These are phyloP conservation scores for Xylaria multiplex DNA, from an alignment of 2,329 filamentous ascomycete species.

Conservation along the genomic window DNA sequence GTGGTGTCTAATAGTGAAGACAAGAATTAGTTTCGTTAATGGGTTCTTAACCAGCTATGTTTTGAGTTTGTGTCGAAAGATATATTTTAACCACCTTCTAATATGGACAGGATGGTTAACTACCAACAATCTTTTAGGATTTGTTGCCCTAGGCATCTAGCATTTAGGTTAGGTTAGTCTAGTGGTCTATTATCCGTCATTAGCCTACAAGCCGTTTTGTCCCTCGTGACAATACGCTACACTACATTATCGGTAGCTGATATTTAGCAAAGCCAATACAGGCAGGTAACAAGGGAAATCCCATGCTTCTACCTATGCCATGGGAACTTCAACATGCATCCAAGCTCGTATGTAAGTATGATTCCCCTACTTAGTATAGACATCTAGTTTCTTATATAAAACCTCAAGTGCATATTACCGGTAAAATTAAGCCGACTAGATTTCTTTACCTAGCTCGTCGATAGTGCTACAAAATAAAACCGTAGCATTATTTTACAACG, in stretches of 20 bases:
- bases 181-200: not conserved
- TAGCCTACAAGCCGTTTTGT: not conserved
- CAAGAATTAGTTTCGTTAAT: not conserved
- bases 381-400: too few relatives aligned
- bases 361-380: too few relatives aligned
- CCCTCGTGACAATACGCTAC: not conserved
- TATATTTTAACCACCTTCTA: too few relatives aligned
- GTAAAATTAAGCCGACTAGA: too few relatives aligned
- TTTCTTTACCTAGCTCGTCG: too few relatives aligned
- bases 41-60: not conserved
- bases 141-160: constrained; percentile 2
- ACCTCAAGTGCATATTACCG: too few relatives aligned
- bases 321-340: not conserved
- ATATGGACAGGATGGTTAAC: too few relatives aligned
- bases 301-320: not conserved
- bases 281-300: not conserved
- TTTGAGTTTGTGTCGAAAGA: not conserved
- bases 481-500: too few relatives aligned
- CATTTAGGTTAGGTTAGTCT: not conserved
- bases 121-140: too few relatives aligned
- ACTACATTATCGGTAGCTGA: not conserved
- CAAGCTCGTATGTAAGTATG: too few relatives aligned
- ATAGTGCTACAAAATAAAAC: too few relatives aligned
- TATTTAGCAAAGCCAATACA: not conserved
- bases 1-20: too few relatives aligned